phyloP scores from a whole-genome alignment of 129 eudicot genomes.

The Flaveria sonorensis region DNA sequence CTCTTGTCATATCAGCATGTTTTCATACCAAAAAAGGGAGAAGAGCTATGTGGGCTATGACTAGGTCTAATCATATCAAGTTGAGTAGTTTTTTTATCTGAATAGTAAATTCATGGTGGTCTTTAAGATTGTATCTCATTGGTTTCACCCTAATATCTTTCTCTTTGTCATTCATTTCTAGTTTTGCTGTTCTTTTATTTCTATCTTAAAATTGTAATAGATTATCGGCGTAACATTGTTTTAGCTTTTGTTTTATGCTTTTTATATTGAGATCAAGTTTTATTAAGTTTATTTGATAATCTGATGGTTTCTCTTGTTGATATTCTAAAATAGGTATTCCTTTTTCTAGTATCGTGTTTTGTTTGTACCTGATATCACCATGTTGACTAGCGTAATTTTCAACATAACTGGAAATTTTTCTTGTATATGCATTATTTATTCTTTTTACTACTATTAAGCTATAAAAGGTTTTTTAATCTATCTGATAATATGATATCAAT shows the following conservation, averaged over 20 bases:
- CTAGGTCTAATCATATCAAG: background rate
- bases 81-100: background rate
- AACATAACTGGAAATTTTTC: too few relatives aligned
- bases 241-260: background rate
- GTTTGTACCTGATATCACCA: background rate
- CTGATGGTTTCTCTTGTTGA: background rate
- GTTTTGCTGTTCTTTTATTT: background rate
- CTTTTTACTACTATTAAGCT: too few relatives aligned
- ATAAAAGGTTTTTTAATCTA: too few relatives aligned
- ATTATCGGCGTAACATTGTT: background rate
- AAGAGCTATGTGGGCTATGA: background rate
- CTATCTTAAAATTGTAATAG: background rate
- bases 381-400: too few relatives aligned
- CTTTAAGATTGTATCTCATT: conserved; percentile 1
- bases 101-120: background rate
- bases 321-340: background rate
- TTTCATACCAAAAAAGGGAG: background rate
- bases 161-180: conserved; percentile 2
- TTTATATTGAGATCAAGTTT: background rate
- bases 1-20: background rate
- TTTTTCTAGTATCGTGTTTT: background rate
- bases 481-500: too few relatives aligned
- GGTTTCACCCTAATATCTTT: background rate
- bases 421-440: too few relatives aligned
- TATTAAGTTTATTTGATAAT: background rate